Conservation (phyloP, 768 basidiomycete species). For the Agaricus sinodeliciosus region DNA sequence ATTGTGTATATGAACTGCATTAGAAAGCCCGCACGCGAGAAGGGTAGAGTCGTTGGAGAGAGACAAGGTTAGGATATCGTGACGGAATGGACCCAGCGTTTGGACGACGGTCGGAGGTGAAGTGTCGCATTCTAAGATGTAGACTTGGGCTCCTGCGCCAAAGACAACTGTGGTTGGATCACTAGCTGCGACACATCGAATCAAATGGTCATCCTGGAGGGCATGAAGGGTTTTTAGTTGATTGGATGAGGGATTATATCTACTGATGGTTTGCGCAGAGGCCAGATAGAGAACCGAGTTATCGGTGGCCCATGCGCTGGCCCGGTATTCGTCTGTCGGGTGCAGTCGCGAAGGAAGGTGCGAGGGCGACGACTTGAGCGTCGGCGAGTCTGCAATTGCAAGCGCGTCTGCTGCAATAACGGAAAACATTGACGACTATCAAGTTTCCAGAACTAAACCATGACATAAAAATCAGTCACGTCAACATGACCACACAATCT, state of each 20-base stretch:
- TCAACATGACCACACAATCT: conserved; percentile 2
- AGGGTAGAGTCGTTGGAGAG: conserved; percentile 52
- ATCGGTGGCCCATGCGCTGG: conserved; percentile 53
- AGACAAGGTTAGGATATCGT: conserved; percentile 44
- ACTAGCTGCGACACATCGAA: conserved; percentile 27
- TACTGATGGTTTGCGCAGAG: conserved; percentile 38
- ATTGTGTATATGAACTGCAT: conserved; percentile 54
- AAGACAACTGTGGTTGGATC: conserved; percentile 41
- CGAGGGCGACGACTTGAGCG: conserved; percentile 38
- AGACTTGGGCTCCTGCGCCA: conserved; percentile 36
- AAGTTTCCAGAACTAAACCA: background rate
- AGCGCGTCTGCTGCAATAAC: conserved; percentile 43
- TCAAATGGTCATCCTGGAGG: conserved; percentile 20
- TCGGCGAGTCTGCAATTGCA: conserved; percentile 37
- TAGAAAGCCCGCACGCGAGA: conserved; percentile 49
- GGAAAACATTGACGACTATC: conserved; percentile 42
- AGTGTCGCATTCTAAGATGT: conserved; percentile 40
- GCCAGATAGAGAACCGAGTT: conserved; percentile 49
- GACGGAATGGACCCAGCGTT: conserved; percentile 47
- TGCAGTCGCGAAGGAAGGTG: conserved; percentile 33
- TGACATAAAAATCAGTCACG: background rate
- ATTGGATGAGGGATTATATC: conserved; percentile 44
- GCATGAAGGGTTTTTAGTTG: conserved; percentile 37
- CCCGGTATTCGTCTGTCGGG: conserved; percentile 26
- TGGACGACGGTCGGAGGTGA: conserved; percentile 33